Evolutionary conservation across 2,329 filamentous ascomycete genomes (phyloP).

Genomic region (Neurospora crassa): DNA sequence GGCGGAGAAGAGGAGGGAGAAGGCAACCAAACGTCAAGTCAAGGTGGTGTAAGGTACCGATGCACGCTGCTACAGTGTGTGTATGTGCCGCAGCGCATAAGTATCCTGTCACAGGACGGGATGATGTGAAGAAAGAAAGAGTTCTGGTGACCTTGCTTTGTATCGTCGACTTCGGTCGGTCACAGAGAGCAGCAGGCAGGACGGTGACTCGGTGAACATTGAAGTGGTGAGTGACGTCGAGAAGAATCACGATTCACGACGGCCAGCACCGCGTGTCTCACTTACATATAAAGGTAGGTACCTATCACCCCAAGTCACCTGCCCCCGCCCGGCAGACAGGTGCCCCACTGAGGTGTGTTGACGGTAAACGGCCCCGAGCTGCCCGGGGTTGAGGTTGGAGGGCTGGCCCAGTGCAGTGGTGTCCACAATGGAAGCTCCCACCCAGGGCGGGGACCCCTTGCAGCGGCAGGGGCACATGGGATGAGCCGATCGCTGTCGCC

Average conservation of each 20-base stretch:
- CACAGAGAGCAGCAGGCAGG: background rate
- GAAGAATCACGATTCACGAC: background rate
- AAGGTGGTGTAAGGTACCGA: background rate
- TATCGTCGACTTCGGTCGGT: background rate
- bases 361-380: background rate
- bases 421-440: no score
- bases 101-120: background rate
- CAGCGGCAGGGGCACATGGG: constrained; percentile 7
- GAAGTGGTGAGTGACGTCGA: background rate
- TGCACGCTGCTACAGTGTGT: background rate
- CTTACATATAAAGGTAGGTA: no score
- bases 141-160: background rate
- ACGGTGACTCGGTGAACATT: background rate
- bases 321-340: background rate
- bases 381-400: background rate
- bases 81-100: background rate
- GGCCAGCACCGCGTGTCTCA: background rate
- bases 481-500: constrained; percentile 14
- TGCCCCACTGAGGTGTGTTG: background rate
- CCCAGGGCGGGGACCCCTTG: constrained; percentile 4
- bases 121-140: background rate
- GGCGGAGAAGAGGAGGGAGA: background rate
- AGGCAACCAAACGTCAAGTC: background rate
- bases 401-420: background rate
- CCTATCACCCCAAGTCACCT: background rate